Evolutionary conservation across 305 asterid species (phyloP).

Genomic region (Salvia sclarea): DNA sequence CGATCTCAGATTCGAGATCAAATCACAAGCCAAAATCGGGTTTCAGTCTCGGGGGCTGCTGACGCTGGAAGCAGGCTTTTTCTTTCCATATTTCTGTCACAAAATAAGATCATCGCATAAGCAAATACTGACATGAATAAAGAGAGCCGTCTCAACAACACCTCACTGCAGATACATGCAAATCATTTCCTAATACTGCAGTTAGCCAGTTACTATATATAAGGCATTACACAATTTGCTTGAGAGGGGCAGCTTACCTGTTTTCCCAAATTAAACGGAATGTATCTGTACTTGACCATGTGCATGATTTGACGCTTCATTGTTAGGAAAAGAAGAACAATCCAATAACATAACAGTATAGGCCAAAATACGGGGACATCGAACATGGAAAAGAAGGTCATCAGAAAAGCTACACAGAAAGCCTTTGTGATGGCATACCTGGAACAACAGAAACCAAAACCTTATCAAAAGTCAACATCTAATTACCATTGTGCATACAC

Average conservation of each 20-base stretch:
- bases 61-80: slow-evolving; percentile 58
- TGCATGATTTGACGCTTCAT: slow-evolving; percentile 92
- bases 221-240: neutral
- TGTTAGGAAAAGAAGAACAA: slow-evolving; percentile 76
- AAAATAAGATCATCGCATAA: slow-evolving; percentile 24
- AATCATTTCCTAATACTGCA: neutral
- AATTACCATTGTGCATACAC: neutral
- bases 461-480: slow-evolving; percentile 25
- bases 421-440: slow-evolving; percentile 98
- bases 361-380: slow-evolving; percentile 98
- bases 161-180: neutral
- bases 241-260: slow-evolving; percentile 50
- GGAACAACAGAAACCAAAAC: slow-evolving; percentile 28
- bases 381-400: slow-evolving; percentile 86
- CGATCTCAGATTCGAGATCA: slow-evolving; percentile 3
- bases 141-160: neutral
- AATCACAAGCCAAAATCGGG: slow-evolving; percentile 16
- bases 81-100: slow-evolving; percentile 75
- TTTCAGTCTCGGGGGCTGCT: slow-evolving; percentile 75
- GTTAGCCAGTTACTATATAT: slow-evolving; percentile 1
- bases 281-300: slow-evolving; percentile 83
- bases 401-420: slow-evolving; percentile 65
- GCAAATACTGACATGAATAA: neutral
- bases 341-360: slow-evolving; percentile 78
- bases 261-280: slow-evolving; percentile 81